Conservation (phyloP, 495 filamentous ascomycete genomes). For the Peziza echinospora region DNA sequence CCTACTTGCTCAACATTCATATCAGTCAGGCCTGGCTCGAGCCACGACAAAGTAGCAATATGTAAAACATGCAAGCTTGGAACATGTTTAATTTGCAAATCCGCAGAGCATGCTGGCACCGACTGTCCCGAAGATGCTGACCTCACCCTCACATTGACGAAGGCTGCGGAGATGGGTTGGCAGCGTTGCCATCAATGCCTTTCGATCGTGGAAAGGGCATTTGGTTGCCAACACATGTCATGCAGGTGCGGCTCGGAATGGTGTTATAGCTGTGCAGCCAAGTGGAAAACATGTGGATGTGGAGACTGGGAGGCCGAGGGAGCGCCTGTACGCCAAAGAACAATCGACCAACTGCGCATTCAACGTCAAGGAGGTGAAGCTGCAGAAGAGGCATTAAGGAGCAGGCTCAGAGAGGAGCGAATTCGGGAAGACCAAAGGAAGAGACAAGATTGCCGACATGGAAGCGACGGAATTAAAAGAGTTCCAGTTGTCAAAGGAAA, state of each 20-base stretch:
- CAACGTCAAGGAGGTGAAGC: neutral
- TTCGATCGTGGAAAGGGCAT: slow-evolving; percentile 22
- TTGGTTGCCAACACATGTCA: slow-evolving; percentile 28
- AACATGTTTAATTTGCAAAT: slow-evolving; percentile 27
- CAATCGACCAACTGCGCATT: neutral
- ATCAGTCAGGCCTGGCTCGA: neutral
- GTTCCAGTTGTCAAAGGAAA: slow-evolving; percentile 13
- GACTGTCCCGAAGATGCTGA: slow-evolving; percentile 26
- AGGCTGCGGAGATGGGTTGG: slow-evolving; percentile 24
- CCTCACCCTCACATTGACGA: slow-evolving; percentile 21
- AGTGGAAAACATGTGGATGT: slow-evolving; percentile 14
- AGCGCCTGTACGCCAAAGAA: neutral
- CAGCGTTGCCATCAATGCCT: slow-evolving; percentile 24
- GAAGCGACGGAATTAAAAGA: neutral
- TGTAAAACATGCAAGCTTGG: slow-evolving; percentile 19
- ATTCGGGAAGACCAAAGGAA: neutral
- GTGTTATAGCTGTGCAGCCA: slow-evolving; percentile 13
- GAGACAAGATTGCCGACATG: neutral
- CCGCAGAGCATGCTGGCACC: slow-evolving; percentile 17
- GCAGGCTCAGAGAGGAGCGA: neutral
- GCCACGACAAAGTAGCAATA: slow-evolving; percentile 14
- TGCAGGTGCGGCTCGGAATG: slow-evolving; percentile 18
- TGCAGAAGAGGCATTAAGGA: neutral
- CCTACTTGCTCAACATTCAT: slow-evolving; percentile 25
- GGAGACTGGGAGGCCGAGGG: slow-evolving; percentile 10